Conservation (phyloP, 1,284 basidiomycete species). For the Trichosporon ovoides region DNA sequence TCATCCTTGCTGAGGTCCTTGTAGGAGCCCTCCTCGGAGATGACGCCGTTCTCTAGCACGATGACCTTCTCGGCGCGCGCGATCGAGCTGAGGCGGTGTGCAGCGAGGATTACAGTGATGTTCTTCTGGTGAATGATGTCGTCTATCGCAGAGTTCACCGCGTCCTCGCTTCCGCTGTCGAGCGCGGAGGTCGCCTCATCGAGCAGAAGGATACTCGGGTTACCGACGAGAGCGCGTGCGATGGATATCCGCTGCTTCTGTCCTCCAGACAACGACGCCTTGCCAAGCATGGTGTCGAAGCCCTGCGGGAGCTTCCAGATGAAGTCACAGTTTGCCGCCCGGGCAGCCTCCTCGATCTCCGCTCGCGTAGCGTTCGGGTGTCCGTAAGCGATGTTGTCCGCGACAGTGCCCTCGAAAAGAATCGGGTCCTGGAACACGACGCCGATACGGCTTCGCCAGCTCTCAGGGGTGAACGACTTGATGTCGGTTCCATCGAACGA, state of each 20-base stretch:
- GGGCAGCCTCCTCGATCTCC: constrained; percentile 80
- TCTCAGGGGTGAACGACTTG: constrained; percentile 69
- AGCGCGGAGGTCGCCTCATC: constrained; percentile 60
- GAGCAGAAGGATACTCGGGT: constrained; percentile 51
- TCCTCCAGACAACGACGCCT: constrained; percentile 50
- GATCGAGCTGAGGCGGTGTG: constrained; percentile 78
- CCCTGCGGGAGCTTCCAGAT: constrained; percentile 85
- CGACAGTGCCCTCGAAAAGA: constrained; percentile 71
- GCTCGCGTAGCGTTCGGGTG: constrained; percentile 64
- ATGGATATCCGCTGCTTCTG: constrained; percentile 54
- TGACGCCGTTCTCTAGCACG: constrained; percentile 76
- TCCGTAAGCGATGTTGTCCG: constrained; percentile 90
- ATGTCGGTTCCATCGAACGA: constrained; percentile 87
- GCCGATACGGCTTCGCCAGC: constrained; percentile 80
- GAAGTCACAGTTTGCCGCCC: constrained; percentile 91
- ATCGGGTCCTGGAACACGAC: constrained; percentile 69
- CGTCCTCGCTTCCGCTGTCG: constrained; percentile 81
- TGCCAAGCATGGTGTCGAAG: constrained; percentile 61
- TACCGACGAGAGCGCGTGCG: constrained; percentile 51
- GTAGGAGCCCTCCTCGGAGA: constrained; percentile 79
- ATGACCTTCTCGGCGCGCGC: constrained; percentile 77
- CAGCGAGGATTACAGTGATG: constrained; percentile 83
- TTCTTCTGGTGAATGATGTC: constrained; percentile 69
- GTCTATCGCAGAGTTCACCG: constrained; percentile 80
- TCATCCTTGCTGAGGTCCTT: constrained; percentile 60